Evolutionary conservation across 2,329 filamentous ascomycete genomes (phyloP).

Genomic region (Sporothrix luriei): DNA sequence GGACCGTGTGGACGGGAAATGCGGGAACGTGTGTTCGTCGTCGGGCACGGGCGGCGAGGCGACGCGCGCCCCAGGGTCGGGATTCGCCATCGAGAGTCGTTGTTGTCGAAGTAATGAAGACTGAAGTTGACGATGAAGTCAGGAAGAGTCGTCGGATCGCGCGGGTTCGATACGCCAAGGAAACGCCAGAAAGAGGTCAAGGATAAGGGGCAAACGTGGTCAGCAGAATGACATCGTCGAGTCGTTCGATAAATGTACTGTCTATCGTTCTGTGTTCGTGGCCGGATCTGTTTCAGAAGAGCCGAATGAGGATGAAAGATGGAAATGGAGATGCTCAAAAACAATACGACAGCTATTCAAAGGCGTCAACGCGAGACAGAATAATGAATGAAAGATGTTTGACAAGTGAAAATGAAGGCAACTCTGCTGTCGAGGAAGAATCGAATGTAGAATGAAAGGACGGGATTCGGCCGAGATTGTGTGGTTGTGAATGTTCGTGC

Average conservation of each 20-base stretch:
- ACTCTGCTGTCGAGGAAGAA: not conserved
- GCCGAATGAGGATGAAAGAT: not conserved
- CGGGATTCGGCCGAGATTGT: conserved; percentile 7
- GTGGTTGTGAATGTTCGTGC: conserved; percentile 3
- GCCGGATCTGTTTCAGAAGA: conserved; percentile 14
- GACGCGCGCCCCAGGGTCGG: conserved; percentile 45
- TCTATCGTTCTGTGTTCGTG: not conserved
- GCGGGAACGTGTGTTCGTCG: conserved; percentile 48
- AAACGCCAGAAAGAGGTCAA: not conserved
- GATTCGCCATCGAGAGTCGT: conserved; percentile 36
- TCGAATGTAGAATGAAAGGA: conserved; percentile 8
- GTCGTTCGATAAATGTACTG: not conserved
- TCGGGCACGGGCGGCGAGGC: conserved; percentile 42
- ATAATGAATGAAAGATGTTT: conserved; percentile 1
- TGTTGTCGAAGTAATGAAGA: not conserved
- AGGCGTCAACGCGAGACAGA: not conserved
- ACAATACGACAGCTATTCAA: conserved; percentile 1
- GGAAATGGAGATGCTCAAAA: not conserved
- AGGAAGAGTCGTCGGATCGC: not conserved
- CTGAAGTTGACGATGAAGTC: not conserved
- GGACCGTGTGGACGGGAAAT: conserved; percentile 48
- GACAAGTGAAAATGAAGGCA: not conserved
- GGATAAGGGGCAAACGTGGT: not conserved
- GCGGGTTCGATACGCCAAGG: not conserved
- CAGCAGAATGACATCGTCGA: conserved; percentile 22